These are phyloP conservation scores for Trichophyton schoenleinii DNA, from an alignment of 2,329 filamentous ascomycete species.

Conservation along the genomic window DNA sequence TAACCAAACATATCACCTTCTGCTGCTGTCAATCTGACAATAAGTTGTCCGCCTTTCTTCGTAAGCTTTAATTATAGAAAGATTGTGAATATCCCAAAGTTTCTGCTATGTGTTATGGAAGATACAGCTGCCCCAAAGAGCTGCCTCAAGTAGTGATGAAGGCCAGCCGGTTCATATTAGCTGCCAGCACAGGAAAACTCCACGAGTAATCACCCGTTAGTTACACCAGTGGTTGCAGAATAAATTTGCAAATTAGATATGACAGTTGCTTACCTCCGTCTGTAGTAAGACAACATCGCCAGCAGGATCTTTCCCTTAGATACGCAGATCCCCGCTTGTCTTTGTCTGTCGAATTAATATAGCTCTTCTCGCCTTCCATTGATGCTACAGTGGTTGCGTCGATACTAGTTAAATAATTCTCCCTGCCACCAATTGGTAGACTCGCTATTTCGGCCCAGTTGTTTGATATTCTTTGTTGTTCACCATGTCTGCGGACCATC, in stretches of 20 bases:
- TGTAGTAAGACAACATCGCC: neutral
- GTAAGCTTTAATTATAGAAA: neutral
- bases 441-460: too few species aligned
- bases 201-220: neutral
- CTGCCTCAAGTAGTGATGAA: neutral
- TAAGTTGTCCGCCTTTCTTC: neutral
- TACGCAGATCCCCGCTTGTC: neutral
- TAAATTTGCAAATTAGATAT: neutral
- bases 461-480: too few species aligned
- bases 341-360: slow-evolving; percentile 8
- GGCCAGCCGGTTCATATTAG: too few species aligned
- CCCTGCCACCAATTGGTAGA: too few species aligned
- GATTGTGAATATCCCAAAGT: neutral
- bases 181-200: neutral
- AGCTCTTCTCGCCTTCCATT: too few species aligned
- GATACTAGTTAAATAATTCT: too few species aligned
- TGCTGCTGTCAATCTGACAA: too few species aligned
- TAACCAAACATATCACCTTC: too few species aligned
- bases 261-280: neutral
- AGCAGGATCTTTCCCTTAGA: neutral
- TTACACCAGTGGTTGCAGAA: neutral
- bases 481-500: slow-evolving; percentile 7
- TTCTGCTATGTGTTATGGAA: neutral
- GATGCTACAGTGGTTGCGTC: too few species aligned
- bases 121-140: too few species aligned